Percentiles rank a stretch among this genome's conserved stretches.
Evolutionary conservation across 106 monocot species (phyloP).

Genomic region (Platanthera guangdongensis): DNA sequence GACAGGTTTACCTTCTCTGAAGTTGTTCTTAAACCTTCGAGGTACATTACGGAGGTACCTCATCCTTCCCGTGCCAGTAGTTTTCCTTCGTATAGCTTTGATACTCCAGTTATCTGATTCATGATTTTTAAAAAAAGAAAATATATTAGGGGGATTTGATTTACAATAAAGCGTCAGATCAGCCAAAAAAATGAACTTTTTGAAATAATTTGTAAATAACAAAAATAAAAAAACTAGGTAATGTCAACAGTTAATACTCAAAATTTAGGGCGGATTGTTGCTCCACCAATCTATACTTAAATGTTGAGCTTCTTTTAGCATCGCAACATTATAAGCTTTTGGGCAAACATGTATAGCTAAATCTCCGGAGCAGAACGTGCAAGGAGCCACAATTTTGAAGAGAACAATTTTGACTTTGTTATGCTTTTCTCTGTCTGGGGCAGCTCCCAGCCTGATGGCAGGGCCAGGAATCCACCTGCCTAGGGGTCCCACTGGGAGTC

Average conservation of each 20-base stretch:
- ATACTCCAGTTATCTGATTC: slow-evolving; percentile 41
- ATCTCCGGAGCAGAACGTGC: no score
- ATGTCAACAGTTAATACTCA: neutral
- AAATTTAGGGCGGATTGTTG: neutral
- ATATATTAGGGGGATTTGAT: neutral
- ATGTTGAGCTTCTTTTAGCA: no score
- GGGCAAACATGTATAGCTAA: no score
- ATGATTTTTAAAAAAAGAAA: neutral
- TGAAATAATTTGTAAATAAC: neutral
- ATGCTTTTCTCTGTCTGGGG: no score
- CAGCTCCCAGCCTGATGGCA: no score
- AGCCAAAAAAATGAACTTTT: neutral
- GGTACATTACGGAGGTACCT: slow-evolving; percentile 37
- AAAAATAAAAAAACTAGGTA: neutral
- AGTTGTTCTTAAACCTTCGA: slow-evolving; percentile 36
- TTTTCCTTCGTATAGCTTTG: slow-evolving; percentile 39
- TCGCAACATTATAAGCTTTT: no score
- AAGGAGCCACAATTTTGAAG: no score
- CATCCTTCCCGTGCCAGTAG: slow-evolving; percentile 48
- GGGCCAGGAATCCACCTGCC: no score
- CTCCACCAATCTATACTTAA: no score
- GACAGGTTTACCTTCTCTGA: slow-evolving; percentile 30
- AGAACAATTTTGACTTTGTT: no score
- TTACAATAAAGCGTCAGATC: neutral
- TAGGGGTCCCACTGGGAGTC: no score